Evolutionary conservation across 495 filamentous ascomycete genomes (phyloP).

Genomic region (Tetracladium setigerum): DNA sequence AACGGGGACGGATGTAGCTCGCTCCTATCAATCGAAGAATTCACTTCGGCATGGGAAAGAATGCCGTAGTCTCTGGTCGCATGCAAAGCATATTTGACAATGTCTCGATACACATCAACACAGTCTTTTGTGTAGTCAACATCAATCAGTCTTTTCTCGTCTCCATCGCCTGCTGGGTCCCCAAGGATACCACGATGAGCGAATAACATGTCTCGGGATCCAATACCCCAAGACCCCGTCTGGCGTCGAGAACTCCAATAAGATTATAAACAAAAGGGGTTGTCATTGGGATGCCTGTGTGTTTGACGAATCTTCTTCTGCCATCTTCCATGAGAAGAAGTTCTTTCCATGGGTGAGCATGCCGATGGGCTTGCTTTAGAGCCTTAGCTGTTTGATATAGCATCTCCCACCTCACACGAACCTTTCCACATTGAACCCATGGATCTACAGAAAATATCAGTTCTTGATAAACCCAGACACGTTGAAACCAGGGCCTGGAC

Average conservation of each 20-base stretch:
- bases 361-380: not conserved
- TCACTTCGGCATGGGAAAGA: no score
- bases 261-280: not conserved
- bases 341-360: not conserved
- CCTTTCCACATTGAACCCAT: slow-evolving; percentile 18
- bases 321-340: no score
- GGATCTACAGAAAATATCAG: slow-evolving; percentile 19
- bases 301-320: no score
- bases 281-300: no score
- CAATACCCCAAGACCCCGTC: slow-evolving; percentile 9
- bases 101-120: no score
- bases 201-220: slow-evolving; percentile 13
- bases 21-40: no score
- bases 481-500: slow-evolving; percentile 17
- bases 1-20: no score
- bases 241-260: not conserved
- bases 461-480: slow-evolving; percentile 24
- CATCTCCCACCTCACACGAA: slow-evolving; percentile 12
- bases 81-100: no score
- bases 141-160: no score
- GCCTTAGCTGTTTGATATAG: not conserved
- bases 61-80: no score
- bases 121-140: no score
- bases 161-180: no score
- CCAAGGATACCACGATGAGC: slow-evolving; percentile 6